Evolutionary conservation across 805 yeast genomes (phyloP).

Genomic region (Teunomyces atbi): DNA sequence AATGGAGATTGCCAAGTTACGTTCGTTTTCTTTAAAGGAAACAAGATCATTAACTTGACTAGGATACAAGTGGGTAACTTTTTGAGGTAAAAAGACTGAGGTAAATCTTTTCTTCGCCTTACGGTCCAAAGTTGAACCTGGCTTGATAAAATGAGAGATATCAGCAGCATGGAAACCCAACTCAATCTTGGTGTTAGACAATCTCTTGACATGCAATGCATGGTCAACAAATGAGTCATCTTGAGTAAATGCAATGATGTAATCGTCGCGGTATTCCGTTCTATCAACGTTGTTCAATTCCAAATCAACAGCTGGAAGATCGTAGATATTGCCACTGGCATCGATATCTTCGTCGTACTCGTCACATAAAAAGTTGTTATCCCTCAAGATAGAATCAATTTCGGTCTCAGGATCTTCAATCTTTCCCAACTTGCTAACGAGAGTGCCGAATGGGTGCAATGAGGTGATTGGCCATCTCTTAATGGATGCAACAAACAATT

Average conservation of each 20-base stretch:
- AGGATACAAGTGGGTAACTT: constrained; percentile 67
- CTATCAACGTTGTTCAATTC: constrained; percentile 41
- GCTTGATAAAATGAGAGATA: constrained; percentile 66
- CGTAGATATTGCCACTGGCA: constrained; percentile 22
- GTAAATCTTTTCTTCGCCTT: constrained; percentile 89
- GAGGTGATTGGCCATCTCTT: constrained; percentile 99
- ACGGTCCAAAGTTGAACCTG: constrained; percentile 76
- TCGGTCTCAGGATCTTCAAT: constrained; percentile 76
- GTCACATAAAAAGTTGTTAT: constrained; percentile 76
- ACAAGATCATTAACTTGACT: constrained; percentile 54
- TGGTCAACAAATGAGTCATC: constrained; percentile 64
- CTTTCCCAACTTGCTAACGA: constrained; percentile 81
- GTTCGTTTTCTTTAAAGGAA: constrained; percentile 60
- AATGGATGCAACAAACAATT: constrained; percentile 88
- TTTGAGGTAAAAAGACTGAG: constrained; percentile 84
- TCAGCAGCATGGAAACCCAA: constrained; percentile 87
- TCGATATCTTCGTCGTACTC: constrained; percentile 59
- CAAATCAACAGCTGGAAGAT: constrained; percentile 40
- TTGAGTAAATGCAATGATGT: constrained; percentile 62
- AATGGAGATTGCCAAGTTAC: constrained; percentile 70
- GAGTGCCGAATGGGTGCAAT: constrained; percentile 94
- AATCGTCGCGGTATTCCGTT: constrained; percentile 56
- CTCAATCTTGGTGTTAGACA: constrained; percentile 61
- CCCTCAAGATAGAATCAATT: constrained; percentile 85
- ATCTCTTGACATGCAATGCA: constrained; percentile 74